Conservation (phyloP, 2,329 filamentous ascomycete genomes). For the Neodidymelliopsis sp. region DNA sequence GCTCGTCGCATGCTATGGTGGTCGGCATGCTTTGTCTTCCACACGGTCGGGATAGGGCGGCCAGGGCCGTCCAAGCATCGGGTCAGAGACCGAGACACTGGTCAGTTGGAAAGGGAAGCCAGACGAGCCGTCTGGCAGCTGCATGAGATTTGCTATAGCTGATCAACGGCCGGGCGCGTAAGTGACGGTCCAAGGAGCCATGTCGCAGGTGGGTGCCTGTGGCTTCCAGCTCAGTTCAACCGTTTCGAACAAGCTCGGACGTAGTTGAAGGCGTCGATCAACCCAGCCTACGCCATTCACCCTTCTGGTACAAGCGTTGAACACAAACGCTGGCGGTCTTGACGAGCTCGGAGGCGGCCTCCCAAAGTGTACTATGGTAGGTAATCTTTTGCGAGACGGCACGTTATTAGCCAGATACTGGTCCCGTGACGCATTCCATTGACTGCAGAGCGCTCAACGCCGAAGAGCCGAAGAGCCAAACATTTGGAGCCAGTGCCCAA, state of each 20-base stretch:
- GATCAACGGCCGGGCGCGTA: slow-evolving; percentile 14
- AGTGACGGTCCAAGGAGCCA: neutral
- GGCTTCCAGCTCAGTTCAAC: slow-evolving; percentile 6
- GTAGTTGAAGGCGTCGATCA: slow-evolving; percentile 7
- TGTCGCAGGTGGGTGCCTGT: neutral
- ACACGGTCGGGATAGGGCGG: slow-evolving; percentile 26
- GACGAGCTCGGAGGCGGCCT: neutral
- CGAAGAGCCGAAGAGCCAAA: slow-evolving; percentile 8
- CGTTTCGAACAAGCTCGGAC: slow-evolving; percentile 12
- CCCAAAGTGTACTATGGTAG: neutral
- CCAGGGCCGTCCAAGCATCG: slow-evolving; percentile 24
- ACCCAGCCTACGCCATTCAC: slow-evolving; percentile 29
- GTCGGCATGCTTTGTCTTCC: slow-evolving; percentile 24
- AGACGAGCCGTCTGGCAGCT: slow-evolving; percentile 1
- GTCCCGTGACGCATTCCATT: neutral
- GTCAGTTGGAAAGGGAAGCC: slow-evolving; percentile 1
- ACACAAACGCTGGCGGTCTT: neutral
- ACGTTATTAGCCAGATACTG: neutral
- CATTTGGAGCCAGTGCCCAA: slow-evolving; percentile 11
- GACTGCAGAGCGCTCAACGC: neutral
- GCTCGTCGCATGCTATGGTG: slow-evolving; percentile 27
- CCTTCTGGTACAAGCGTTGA: slow-evolving; percentile 29
- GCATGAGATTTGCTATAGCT: slow-evolving; percentile 17
- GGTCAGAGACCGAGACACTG: slow-evolving; percentile 19
- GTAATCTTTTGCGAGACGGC: neutral